Conservation (phyloP, 495 filamentous ascomycete species). For the Articulospora tetracladia region DNA sequence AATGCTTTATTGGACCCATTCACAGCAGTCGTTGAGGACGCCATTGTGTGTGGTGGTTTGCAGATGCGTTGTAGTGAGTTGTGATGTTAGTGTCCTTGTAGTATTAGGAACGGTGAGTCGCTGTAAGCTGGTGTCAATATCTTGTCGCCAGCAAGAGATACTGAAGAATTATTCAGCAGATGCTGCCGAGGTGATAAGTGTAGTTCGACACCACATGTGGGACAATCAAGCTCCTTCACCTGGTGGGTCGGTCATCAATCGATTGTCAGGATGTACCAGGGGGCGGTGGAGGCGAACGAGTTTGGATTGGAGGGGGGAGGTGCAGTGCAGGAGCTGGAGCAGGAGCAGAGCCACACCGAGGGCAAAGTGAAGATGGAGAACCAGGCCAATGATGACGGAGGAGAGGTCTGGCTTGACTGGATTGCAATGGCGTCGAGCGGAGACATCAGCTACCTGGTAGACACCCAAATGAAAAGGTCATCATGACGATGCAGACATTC, state of each 20-base stretch:
- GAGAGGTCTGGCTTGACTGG: too few relatives aligned
- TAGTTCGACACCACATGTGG: background rate
- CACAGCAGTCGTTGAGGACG: conserved; percentile 2
- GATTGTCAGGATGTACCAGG: background rate
- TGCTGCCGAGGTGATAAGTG: conserved; percentile 9
- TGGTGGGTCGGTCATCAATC: background rate
- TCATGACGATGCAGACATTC: background rate
- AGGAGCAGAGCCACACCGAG: too few relatives aligned
- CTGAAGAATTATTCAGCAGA: background rate
- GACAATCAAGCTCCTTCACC: conserved; percentile 9
- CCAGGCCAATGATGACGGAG: too few relatives aligned
- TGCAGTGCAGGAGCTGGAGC: too few relatives aligned
- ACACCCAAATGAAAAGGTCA: background rate
- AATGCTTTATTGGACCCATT: conserved; percentile 15
- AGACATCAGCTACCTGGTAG: background rate
- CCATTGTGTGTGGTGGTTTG: conserved; percentile 6
- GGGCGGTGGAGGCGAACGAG: background rate
- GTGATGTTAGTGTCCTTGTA: background rate
- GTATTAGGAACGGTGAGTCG: background rate
- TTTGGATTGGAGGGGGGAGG: conserved; percentile 1
- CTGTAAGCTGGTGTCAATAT: background rate
- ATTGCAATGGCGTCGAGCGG: too few relatives aligned
- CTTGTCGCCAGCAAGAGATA: too few relatives aligned
- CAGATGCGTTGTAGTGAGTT: background rate
- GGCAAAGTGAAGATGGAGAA: too few relatives aligned